Base-by-base conservation (phyloP, 2,329 filamentous ascomycete species). In the Colletotrichum sojae region DNA sequence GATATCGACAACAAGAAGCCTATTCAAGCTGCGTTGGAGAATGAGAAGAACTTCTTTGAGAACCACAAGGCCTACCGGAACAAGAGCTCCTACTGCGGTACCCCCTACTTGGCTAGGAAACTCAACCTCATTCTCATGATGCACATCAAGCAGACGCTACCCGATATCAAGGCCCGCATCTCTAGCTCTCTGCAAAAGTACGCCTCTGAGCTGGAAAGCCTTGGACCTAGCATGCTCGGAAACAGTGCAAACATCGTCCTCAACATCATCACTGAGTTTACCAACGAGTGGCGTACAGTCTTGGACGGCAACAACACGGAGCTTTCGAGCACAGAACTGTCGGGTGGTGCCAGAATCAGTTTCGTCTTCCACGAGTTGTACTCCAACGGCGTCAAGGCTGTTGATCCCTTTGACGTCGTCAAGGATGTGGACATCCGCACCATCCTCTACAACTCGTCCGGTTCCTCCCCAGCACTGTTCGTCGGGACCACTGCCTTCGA, bases 321-420 rank as follows among this genome's bases (percentile, higher is more conserved):
- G 81, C 87, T 99, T 4, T 98, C 96, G 25, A 97, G 94, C 82
- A 89, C 93, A 2, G 96, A 99, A 81, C 87, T 99, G 71, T 98
- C 96, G 6, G 96, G 96, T 72, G 96, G 96, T 84, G 96, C 96
- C 62, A 92, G 96, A 89, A 99, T 99, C 80, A 97, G 94, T 79
- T 99, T 99, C 78, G 96, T 99, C 53, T 99, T 98, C 88, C 96
- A 99, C 83, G 96, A 99, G 81, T 88, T 99, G 16, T 99, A 99
- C 83, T 92, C 94, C 66, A 98, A 98, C 79, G 96, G 96, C 83
- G 89, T 99, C 79, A 98, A 98, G 87, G 95, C 96, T 1, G 92
- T 99, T 51, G 97, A 99, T 81, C 96, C 96, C 43, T 99, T 99
- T 79, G 96, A 99, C 76, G 89, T 95, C 73, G 94, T 98, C 81